Conservation (phyloP, 352 stramenopile genomes). For the Phytopythium helicoides region DNA sequence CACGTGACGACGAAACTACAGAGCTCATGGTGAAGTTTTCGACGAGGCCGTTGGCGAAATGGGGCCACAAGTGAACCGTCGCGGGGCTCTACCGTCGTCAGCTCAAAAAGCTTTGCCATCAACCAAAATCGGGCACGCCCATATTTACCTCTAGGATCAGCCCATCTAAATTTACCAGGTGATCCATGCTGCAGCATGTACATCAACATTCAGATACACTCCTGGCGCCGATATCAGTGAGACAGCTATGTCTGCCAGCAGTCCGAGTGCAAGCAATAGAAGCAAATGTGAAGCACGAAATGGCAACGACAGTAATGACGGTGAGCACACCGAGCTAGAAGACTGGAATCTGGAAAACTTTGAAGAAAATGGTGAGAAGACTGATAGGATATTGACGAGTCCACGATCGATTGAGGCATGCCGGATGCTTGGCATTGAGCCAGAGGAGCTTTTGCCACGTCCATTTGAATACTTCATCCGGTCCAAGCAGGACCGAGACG, state of each 20-base stretch:
- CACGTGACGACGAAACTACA: constrained; percentile 37
- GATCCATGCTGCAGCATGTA: no score
- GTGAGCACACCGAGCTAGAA: neutral
- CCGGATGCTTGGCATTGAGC: constrained; percentile 68
- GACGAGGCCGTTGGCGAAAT: neutral
- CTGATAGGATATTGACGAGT: constrained; percentile 50
- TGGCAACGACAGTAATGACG: neutral
- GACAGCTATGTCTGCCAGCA: no score
- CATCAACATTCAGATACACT: no score
- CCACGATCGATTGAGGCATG: constrained; percentile 74
- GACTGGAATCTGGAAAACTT: constrained; percentile 58
- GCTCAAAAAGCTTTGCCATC: no score
- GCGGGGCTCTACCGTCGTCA: no score
- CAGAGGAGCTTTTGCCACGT: constrained; percentile 56
- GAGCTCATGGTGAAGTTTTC: constrained; percentile 27
- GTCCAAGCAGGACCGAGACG: constrained; percentile 17
- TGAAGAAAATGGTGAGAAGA: constrained; percentile 32
- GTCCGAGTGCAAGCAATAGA: no score
- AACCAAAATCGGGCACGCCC: no score
- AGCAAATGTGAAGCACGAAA: no score
- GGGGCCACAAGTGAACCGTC: neutral
- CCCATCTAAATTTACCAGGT: no score
- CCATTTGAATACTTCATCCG: constrained; percentile 59
- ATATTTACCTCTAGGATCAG: no score
- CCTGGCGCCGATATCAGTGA: no score